phyloP scores from a whole-genome alignment of 2,329 filamentous ascomycete genomes.

The Byssothecium circinans region DNA sequence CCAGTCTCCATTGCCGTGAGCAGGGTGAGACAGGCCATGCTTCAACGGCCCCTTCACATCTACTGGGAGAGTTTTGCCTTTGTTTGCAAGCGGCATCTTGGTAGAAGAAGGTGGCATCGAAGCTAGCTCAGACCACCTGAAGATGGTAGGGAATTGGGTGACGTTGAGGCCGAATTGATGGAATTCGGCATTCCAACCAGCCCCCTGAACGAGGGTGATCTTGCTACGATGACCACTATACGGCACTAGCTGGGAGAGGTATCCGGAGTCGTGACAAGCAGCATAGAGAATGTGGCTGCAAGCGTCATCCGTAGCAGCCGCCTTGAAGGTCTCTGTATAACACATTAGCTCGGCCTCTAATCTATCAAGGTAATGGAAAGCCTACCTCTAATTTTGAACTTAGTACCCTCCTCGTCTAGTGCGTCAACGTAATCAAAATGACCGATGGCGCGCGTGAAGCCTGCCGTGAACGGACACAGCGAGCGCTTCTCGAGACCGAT shows the following conservation, averaged over 20 bases:
- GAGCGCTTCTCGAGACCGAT: conserved; percentile 59
- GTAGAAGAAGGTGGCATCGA: conserved; percentile 1
- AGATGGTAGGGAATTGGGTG: conserved; percentile 56
- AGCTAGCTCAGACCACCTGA: conserved; percentile 44
- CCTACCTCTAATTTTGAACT: conserved; percentile 61
- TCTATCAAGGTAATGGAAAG: background rate
- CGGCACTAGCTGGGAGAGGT: conserved; percentile 59
- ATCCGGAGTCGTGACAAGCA: conserved; percentile 63
- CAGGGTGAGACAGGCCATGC: conserved; percentile 15
- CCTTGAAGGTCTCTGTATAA: conserved; percentile 43
- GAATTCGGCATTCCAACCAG: conserved; percentile 57
- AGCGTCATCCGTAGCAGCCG: conserved; percentile 61
- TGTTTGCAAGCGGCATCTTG: conserved; percentile 8
- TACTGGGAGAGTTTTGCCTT: background rate
- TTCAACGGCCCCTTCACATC: background rate
- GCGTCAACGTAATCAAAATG: conserved; percentile 65
- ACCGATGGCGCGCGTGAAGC: conserved; percentile 60
- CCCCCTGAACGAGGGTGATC: conserved; percentile 59
- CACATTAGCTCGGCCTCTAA: conserved; percentile 3
- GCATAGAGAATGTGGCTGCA: conserved; percentile 68
- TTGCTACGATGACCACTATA: conserved; percentile 53
- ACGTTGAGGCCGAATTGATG: conserved; percentile 54
- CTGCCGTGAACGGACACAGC: conserved; percentile 57
- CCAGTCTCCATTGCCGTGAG: conserved; percentile 22
- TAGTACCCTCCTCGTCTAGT: conserved; percentile 61